phyloP scores from a whole-genome alignment of 2,329 filamentous ascomycete species.

The Colletotrichum noveboracense region DNA sequence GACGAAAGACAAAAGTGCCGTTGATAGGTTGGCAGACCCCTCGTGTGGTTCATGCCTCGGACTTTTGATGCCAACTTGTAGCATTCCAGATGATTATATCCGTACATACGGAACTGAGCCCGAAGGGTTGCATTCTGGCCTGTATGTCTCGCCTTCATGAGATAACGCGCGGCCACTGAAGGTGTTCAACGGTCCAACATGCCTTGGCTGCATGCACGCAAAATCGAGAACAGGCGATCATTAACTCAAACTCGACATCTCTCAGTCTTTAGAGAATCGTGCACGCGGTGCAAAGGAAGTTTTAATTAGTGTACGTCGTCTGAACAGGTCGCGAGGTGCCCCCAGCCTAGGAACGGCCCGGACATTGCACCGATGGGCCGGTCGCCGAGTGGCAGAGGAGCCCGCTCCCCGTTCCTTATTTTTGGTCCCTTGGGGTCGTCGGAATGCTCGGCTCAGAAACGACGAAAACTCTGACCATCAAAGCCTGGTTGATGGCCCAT shows the following conservation, averaged over 20 bases:
- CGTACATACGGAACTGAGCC: neutral
- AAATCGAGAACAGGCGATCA: neutral
- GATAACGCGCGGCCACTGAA: neutral
- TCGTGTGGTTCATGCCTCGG: neutral
- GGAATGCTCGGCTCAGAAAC: neutral
- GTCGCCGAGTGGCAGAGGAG: neutral
- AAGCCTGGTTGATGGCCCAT: neutral
- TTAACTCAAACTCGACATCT: neutral
- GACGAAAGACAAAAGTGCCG: neutral
- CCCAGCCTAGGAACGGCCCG: neutral
- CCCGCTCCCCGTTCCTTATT: neutral
- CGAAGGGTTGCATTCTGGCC: neutral
- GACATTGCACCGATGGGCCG: neutral
- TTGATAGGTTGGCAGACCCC: neutral
- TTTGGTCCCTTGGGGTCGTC: neutral
- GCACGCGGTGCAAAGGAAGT: neutral
- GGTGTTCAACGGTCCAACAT: neutral
- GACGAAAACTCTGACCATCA: neutral
- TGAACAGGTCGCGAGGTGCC: neutral
- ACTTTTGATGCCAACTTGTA: neutral
- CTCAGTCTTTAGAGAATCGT: neutral
- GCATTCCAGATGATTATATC: neutral
- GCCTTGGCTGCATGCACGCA: neutral
- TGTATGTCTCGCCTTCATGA: neutral
- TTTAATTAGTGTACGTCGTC: neutral